Evolutionary conservation across 1,284 basidiomycete species (phyloP).

Genomic region (Stereum hirsutum): DNA sequence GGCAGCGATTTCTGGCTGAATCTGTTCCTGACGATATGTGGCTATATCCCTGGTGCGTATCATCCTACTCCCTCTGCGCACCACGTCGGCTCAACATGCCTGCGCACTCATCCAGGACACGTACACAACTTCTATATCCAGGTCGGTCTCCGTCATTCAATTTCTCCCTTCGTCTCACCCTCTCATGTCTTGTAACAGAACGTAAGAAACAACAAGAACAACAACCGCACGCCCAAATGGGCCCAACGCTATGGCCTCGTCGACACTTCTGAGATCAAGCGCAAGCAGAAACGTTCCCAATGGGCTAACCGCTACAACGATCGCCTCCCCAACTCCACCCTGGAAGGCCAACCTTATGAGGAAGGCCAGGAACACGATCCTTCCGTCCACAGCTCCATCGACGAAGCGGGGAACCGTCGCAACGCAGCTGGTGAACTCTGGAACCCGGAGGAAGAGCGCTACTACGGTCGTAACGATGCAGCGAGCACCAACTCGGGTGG

Average conservation of each 20-base stretch:
- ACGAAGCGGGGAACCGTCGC: constrained; percentile 24
- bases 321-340: constrained; percentile 63
- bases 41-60: constrained; percentile 78
- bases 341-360: constrained; percentile 64
- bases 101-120: constrained; percentile 44
- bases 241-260: constrained; percentile 84
- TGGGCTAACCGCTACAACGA: constrained; percentile 87
- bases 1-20: constrained; percentile 93
- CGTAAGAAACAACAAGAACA: constrained; percentile 91
- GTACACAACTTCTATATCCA: constrained; percentile 87
- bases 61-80: not conserved
- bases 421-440: constrained; percentile 43
- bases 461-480: constrained; percentile 42
- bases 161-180: not conserved
- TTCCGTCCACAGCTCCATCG: constrained; percentile 29
- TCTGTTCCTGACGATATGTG: constrained; percentile 79
- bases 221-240: constrained; percentile 91
- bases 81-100: constrained; percentile 2
- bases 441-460: constrained; percentile 64
- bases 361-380: constrained; percentile 60
- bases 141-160: not conserved
- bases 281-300: constrained; percentile 71
- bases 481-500: constrained; percentile 23
- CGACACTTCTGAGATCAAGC: constrained; percentile 65
- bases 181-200: constrained; percentile 40